phyloP scores from a whole-genome alignment of 192 early-diverging fungal genomes.

The Dispira simplex region DNA sequence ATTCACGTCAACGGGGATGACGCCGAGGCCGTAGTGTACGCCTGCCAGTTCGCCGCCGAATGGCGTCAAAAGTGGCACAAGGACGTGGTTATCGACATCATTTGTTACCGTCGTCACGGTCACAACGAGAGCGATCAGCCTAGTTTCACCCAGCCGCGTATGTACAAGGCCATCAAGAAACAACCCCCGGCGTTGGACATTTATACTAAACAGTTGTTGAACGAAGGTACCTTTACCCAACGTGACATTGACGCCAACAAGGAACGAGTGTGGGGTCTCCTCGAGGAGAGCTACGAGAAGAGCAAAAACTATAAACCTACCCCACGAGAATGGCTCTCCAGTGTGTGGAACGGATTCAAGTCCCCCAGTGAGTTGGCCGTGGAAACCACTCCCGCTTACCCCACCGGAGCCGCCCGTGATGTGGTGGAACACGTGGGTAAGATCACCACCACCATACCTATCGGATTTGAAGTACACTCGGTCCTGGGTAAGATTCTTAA shows the following conservation, averaged over 20 bases:
- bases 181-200: constrained; percentile 71
- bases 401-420: constrained; percentile 56
- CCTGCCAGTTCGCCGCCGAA: constrained; percentile 87
- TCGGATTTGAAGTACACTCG: constrained; percentile 71
- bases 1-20: constrained; percentile 99
- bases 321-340: constrained; percentile 88
- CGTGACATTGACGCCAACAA: constrained; percentile 79
- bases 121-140: constrained; percentile 99
- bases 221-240: constrained; percentile 68
- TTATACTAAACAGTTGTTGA: constrained; percentile 70
- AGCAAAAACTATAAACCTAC: constrained; percentile 82
- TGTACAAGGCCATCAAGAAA: constrained; percentile 83
- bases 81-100: constrained; percentile 92
- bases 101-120: constrained; percentile 94
- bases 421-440: constrained; percentile 70
- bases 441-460: constrained; percentile 63
- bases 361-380: constrained; percentile 58
- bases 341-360: constrained; percentile 78
- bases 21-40: constrained; percentile 89
- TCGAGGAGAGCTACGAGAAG: constrained; percentile 84
- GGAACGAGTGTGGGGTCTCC: constrained; percentile 78
- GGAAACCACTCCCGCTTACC: constrained; percentile 47
- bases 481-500: constrained; percentile 78
- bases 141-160: constrained; percentile 93
- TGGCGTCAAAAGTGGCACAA: constrained; percentile 94